Evolutionary conservation across 1,139 yeast genomes (phyloP).

Genomic region (Geotrichum klebahnii): DNA sequence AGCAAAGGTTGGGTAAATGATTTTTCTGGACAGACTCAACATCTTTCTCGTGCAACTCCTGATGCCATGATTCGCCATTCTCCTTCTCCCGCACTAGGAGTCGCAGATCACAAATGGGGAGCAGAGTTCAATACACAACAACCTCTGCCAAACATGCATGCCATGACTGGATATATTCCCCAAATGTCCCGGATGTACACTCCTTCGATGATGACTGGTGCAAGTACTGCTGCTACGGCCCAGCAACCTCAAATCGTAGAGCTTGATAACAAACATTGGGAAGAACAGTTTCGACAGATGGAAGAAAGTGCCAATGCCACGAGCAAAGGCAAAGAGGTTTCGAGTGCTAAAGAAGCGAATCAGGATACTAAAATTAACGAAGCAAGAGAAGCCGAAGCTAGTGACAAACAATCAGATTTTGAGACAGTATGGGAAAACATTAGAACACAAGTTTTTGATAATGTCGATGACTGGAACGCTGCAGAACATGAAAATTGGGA

Average conservation of each 20-base stretch:
- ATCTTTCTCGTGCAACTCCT: neutral
- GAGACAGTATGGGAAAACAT: conserved; percentile 63
- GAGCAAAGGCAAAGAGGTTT: conserved; percentile 26
- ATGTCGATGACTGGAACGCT: conserved; percentile 42
- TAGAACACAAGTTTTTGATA: conserved; percentile 47
- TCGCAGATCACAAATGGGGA: conserved; percentile 12
- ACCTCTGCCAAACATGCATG: neutral
- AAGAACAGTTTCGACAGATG: conserved; percentile 73
- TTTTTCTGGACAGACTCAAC: conserved; percentile 22
- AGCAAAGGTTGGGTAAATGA: conserved; percentile 31
- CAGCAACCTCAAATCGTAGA: conserved; percentile 33
- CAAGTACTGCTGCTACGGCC: neutral
- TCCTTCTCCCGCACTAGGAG: conserved; percentile 3
- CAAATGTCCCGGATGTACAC: conserved; percentile 9
- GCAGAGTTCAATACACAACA: conserved; percentile 11
- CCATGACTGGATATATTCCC: conserved; percentile 10
- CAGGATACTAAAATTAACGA: neutral
- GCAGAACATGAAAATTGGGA: conserved; percentile 43
- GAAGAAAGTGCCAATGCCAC: conserved; percentile 48
- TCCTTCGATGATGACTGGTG: conserved; percentile 4
- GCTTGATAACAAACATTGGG: conserved; percentile 58
- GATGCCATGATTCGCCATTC: neutral
- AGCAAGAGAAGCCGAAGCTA: conserved; percentile 16
- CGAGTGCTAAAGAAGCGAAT: conserved; percentile 13
- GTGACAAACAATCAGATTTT: conserved; percentile 43